Percentiles rank a stretch among this genome's conserved stretches.
phyloP scores from a whole-genome alignment of 1,139 yeast species.

The Taphrina flavorubra region DNA sequence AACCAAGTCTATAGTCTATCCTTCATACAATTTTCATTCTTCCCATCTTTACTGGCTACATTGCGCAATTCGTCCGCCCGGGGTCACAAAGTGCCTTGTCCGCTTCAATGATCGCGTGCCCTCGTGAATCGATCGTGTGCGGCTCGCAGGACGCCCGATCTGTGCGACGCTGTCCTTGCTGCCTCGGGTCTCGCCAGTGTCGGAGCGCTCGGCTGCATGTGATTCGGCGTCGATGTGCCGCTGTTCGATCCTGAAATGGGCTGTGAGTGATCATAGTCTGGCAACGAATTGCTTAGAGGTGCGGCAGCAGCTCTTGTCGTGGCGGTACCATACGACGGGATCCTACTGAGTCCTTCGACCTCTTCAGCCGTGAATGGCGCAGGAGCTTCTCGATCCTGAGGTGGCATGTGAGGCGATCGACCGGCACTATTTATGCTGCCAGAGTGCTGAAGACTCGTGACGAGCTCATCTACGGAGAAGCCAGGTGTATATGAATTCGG shows the following conservation, averaged over 20 bases:
- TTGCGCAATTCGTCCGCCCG: not conserved
- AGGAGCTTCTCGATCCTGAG: constrained; percentile 18
- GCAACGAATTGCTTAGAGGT: constrained; percentile 28
- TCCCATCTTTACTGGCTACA: too few species aligned
- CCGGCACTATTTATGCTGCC: constrained; percentile 2
- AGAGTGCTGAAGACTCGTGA: constrained; percentile 10
- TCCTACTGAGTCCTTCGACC: constrained; percentile 22
- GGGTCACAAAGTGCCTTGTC: not conserved
- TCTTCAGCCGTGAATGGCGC: constrained; percentile 36
- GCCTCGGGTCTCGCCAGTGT: constrained; percentile 35
- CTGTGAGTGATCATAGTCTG: constrained; percentile 28
- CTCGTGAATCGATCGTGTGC: constrained; percentile 39
- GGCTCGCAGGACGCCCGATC: constrained; percentile 34
- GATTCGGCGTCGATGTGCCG: constrained; percentile 31
- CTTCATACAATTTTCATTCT: not conserved
- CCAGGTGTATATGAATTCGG: constrained; percentile 32
- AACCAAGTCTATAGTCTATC: not conserved
- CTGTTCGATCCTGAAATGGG: constrained; percentile 16
- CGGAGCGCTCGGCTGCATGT: not conserved
- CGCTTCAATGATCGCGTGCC: constrained; percentile 30
- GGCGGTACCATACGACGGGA: constrained; percentile 35
- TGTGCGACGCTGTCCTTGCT: constrained; percentile 33
- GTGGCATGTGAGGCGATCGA: constrained; percentile 12
- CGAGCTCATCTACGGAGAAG: constrained; percentile 28
- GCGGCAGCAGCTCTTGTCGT: constrained; percentile 39